A percentile compares a stretch with the other conserved stretches of the same genome.
Evolutionary conservation across 495 filamentous ascomycete genomes (phyloP).

Genomic region (Penicillium antarcticum): DNA sequence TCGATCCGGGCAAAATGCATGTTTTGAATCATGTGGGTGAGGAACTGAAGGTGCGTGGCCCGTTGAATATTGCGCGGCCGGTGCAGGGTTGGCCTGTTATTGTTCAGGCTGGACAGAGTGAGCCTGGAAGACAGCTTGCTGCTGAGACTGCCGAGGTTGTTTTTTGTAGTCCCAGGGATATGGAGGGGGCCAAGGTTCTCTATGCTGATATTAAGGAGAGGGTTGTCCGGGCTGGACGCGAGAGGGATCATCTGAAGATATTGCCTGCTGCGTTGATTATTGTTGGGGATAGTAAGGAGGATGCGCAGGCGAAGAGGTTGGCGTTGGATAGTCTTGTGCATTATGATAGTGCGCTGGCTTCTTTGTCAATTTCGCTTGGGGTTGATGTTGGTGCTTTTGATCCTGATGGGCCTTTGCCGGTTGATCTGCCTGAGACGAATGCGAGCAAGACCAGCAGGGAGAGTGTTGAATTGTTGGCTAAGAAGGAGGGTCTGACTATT

Average conservation of each 20-base stretch:
- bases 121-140: conserved; percentile 50
- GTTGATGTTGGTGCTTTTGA: conserved; percentile 45
- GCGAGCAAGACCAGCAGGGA: conserved; percentile 50
- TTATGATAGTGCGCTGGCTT: conserved; percentile 55
- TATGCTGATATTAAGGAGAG: conserved; percentile 52
- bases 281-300: conserved; percentile 39
- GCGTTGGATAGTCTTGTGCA: conserved; percentile 51
- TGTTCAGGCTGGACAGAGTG: conserved; percentile 53
- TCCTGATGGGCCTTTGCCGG: conserved; percentile 46
- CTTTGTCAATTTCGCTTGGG: conserved; percentile 47
- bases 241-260: conserved; percentile 47
- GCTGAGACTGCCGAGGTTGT: conserved; percentile 55
- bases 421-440: conserved; percentile 49
- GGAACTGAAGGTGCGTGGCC: conserved; percentile 43
- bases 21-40: conserved; percentile 49
- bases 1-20: conserved; percentile 48
- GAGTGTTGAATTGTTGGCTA: conserved; percentile 39
- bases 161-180: conserved; percentile 41
- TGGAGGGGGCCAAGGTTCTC: conserved; percentile 46
- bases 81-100: conserved; percentile 56
- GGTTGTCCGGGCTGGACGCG: conserved; percentile 39
- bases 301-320: conserved; percentile 46
- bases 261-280: conserved; percentile 51
- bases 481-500: conserved; percentile 42
- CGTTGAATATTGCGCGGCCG: conserved; percentile 52